Evolutionary conservation across 176 grass and related monocot species (phyloP).

Genomic region (Alopecurus myosuroides): DNA sequence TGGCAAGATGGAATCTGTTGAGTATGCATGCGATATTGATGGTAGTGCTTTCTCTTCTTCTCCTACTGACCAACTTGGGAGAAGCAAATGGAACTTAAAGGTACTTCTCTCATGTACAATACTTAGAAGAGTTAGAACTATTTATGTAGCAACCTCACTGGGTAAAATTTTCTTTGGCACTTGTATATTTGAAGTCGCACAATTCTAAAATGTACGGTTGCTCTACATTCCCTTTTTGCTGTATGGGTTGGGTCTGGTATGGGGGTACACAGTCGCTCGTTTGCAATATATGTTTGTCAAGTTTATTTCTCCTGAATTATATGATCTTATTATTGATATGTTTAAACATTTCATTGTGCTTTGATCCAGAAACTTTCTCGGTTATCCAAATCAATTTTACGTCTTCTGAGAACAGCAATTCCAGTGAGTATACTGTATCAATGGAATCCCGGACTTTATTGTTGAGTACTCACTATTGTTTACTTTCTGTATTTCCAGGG

Average conservation of each 20-base stretch:
- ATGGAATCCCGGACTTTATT: constrained; percentile 8
- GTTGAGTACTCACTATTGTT: constrained; percentile 1
- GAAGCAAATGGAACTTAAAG: constrained; percentile 95
- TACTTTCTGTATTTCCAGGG: constrained; percentile 55
- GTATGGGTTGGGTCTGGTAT: constrained; percentile 5
- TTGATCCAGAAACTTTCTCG: constrained; percentile 76
- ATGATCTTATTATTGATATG: not conserved
- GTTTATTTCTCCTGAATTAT: not conserved
- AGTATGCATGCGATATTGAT: constrained; percentile 98
- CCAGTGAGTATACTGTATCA: constrained; percentile 47
- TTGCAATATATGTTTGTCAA: constrained; percentile 20
- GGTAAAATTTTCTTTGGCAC: not conserved
- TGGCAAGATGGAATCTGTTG: constrained; percentile 85
- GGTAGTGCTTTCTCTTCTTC: constrained; percentile 91
- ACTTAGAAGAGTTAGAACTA: constrained; percentile 10
- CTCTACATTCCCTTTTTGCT: not conserved
- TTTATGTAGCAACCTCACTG: not conserved
- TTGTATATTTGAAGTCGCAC: not conserved
- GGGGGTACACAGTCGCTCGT: not conserved
- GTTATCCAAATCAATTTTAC: constrained; percentile 71
- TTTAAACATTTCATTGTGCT: constrained; percentile 13
- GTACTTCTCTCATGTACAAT: constrained; percentile 33
- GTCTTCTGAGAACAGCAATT: constrained; percentile 75
- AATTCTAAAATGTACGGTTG: not conserved
- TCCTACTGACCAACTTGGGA: constrained; percentile 70